A percentile compares a stretch with the other conserved stretches of the same genome.
These are phyloP conservation scores for Chenopodium album DNA, from an alignment of 148 eudicot species.

Conservation along the genomic window DNA sequence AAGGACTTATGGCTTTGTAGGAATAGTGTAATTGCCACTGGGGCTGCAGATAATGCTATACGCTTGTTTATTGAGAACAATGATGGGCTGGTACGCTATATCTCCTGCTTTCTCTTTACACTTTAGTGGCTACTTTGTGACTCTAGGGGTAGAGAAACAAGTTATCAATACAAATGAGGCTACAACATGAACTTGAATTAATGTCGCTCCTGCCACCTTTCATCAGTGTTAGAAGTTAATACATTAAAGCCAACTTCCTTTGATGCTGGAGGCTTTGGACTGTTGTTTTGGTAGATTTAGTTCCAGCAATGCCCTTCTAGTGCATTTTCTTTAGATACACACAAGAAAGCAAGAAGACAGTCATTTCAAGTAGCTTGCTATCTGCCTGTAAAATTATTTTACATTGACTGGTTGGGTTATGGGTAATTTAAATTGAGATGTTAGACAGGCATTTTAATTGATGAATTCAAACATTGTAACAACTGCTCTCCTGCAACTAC, in stretches of 20 bases:
- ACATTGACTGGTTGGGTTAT: neutral
- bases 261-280: neutral
- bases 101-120: constrained; percentile 4
- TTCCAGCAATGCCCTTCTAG: no score
- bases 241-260: neutral
- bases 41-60: constrained; percentile 95
- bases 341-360: no score
- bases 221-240: neutral
- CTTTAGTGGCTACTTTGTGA: neutral
- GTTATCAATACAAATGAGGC: neutral
- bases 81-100: constrained; percentile 51
- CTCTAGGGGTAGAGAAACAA: neutral
- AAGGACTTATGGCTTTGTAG: constrained; percentile 41
- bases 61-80: constrained; percentile 75
- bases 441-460: neutral
- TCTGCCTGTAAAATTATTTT: neutral
- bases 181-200: neutral
- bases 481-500: neutral
- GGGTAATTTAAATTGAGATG: neutral
- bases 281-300: neutral
- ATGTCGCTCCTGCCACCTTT: neutral
- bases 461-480: neutral
- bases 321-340: no score
- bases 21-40: constrained; percentile 82
- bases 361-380: neutral